Base-by-base conservation (phyloP, 108 stramenopile species). In the Skeletonema potamos region DNA sequence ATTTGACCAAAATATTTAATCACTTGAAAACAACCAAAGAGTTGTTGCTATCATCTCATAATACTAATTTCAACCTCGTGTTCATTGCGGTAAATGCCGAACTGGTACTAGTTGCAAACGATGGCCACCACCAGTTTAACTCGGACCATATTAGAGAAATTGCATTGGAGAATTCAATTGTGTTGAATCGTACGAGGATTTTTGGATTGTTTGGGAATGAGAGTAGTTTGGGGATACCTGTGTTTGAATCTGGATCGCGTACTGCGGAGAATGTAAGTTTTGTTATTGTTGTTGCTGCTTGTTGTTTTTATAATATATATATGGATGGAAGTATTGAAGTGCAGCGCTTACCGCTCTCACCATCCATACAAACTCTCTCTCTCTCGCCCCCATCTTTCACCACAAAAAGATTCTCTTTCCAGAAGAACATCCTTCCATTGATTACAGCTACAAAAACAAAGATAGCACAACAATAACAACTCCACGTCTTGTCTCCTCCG, bases 231-330 rank as follows among this genome's bases (percentile, higher is more conserved):
- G 61, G 54, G 24, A 60, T 85, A 9, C 79, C 85, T 7, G 58
- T 88, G 22, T 85, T 89, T 72, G 87, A 89, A 75, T 89, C 86
- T 20, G 89, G 89, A 9, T 29, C 58, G 82, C n/a, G 36, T 48
- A 54, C 58, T 60, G 83, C 74, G 66, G 73, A 29, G 72, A 44
- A 44, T 58, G 44, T 86, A 39, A 57, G 73, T 71, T 79, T 68
- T 43, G 20, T 32, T 32, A 32, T 32, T 32, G 1, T 32, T 32
- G 30, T 32, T 32, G 30, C 6, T 32, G 6, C n/a, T 32, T 32
- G 30, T 32, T 32, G 30, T 32, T 6, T 4, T 32, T 4, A 32
- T 32, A 6, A 32, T 1, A 1, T 32, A 6, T 32, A 32, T 32
- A 6, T 1, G 30, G 39, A 41, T 41, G 39, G 39, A 41, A n/a